Percentiles rank a stretch among this genome's conserved stretches.
These are phyloP conservation scores for Drosera capensis DNA, from an alignment of 148 eudicot species.

Conservation along the genomic window DNA sequence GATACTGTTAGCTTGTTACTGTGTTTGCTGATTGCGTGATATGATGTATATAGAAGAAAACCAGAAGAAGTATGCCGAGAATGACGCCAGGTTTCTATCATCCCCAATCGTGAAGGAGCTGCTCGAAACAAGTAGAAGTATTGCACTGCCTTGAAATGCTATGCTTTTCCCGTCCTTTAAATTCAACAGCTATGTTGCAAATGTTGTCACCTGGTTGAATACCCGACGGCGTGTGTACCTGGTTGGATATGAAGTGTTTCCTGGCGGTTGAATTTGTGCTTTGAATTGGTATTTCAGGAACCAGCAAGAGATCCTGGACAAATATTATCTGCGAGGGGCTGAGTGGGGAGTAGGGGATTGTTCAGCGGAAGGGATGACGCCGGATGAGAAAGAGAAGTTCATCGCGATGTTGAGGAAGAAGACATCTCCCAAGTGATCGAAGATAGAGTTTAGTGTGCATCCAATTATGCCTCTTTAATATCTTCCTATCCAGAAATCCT, in stretches of 20 bases:
- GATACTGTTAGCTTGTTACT: too few species aligned
- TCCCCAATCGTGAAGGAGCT: conserved; percentile 83
- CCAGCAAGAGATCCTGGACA: conserved; percentile 60
- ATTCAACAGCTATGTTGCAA: too few species aligned
- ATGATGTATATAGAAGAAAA: conserved; percentile 90
- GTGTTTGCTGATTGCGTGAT: too few species aligned
- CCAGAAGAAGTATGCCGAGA: conserved; percentile 74
- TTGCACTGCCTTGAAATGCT: not conserved
- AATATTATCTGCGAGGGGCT: conserved; percentile 84
- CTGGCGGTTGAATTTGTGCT: not conserved
- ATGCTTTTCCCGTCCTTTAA: too few species aligned
- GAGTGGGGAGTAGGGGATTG: conserved; percentile 99
- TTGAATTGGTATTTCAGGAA: conserved; percentile 43
- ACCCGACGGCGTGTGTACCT: too few species aligned
- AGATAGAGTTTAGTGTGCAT: too few species aligned
- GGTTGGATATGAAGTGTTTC: too few species aligned
- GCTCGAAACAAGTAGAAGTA: conserved; percentile 91
- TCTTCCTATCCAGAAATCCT: too few species aligned
- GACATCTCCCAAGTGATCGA: conserved; percentile 5
- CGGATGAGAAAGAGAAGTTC: conserved; percentile 54
- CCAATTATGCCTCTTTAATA: too few species aligned
- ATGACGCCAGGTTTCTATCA: conserved; percentile 73
- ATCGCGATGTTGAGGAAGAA: conserved; percentile 67
- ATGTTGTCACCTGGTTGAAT: too few species aligned
- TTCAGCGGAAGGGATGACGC: conserved; percentile 70